phyloP scores from a whole-genome alignment of 1,284 basidiomycete species.

The Porogramme epimiltina region DNA sequence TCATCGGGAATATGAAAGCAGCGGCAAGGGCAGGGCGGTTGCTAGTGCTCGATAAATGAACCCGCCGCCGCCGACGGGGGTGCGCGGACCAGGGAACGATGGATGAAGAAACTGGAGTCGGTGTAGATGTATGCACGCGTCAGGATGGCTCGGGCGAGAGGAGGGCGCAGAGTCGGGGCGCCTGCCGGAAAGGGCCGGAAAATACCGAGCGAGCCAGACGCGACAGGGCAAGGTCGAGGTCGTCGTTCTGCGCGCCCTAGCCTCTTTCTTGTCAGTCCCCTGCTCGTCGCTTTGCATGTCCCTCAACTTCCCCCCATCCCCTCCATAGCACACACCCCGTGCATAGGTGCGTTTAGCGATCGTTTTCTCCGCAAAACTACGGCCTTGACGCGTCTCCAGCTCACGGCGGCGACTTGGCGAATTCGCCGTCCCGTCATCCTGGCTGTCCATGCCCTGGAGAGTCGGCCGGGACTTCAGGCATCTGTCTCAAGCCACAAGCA shows the following conservation, averaged over 20 bases:
- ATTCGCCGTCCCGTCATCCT: slow-evolving; percentile 39
- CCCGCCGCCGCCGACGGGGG: too few species aligned
- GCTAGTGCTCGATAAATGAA: not conserved
- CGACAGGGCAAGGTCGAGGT: slow-evolving; percentile 22
- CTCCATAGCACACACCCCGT: slow-evolving; percentile 20
- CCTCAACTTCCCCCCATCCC: slow-evolving; percentile 10
- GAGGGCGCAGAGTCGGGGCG: too few species aligned
- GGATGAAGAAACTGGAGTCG: too few species aligned
- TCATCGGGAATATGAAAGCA: not conserved
- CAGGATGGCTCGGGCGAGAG: too few species aligned
- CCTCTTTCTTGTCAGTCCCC: slow-evolving; percentile 12
- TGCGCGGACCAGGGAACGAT: too few species aligned
- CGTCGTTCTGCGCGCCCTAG: slow-evolving; percentile 17
- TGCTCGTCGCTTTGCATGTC: slow-evolving; percentile 20
- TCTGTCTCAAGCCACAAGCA: slow-evolving; percentile 42
- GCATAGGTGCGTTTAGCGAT: slow-evolving; percentile 14
- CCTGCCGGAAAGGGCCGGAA: slow-evolving; percentile 9
- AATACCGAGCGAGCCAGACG: slow-evolving; percentile 19
- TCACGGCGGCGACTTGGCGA: slow-evolving; percentile 33
- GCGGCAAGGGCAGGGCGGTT: not conserved
- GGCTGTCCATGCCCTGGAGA: slow-evolving; percentile 75
- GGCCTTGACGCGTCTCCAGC: slow-evolving; percentile 14
- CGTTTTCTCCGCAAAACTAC: not conserved
- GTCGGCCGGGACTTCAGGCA: slow-evolving; percentile 55
- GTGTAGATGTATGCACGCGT: too few species aligned